Base-by-base conservation (phyloP, 2,329 filamentous ascomycete species). In the Ophiobolus disseminans region DNA sequence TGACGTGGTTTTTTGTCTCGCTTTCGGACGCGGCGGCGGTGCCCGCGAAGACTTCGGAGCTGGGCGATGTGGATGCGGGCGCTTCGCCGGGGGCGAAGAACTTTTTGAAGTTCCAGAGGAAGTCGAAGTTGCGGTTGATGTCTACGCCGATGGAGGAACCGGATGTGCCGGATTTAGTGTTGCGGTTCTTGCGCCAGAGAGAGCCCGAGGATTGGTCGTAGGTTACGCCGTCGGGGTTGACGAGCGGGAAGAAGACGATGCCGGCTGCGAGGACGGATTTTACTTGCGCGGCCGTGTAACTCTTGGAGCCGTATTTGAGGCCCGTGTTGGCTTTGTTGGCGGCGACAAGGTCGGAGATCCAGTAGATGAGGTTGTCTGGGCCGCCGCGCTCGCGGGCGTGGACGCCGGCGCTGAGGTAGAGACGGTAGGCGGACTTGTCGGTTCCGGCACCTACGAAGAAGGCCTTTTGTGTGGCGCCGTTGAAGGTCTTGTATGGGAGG, bases 351-450 rank as follows among this genome's bases (percentile, higher is more conserved):
- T 86, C 83, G 0, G 80, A 72, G 22, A 84, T 73, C 69, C 83
- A 84, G 73, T 84, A 84, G 34, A 85, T 66, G 11, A 85, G 71
- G 49, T 80, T 75, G 60, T 86, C 83, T 0, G 82, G 76, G 0
- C 77, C 80, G 20, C 82, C 82, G 8, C 83, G 78, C 68, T 86
- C 83, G 19, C 83, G 80, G 7, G 82, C 80, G 57, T 85, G 83
- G 37, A 84, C 77, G 20, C 75, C 80, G 32, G 77, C 78, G 49
- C 79, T 79, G 47, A 86, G 68, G 60, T 81, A 82, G 21, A 82
- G 75, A 26, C 46, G 57, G 57, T 80, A 79, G 4, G 68, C 67
- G 28, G 70, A 67, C 40, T 73, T 73, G 55, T 74, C 72, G n/a
- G 69, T 72, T 17, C 73, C 73, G 14, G 74, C 74, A 17, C 80